These are phyloP conservation scores for Quercus dentata DNA, from an alignment of 306 rosid genomes.

Conservation along the genomic window DNA sequence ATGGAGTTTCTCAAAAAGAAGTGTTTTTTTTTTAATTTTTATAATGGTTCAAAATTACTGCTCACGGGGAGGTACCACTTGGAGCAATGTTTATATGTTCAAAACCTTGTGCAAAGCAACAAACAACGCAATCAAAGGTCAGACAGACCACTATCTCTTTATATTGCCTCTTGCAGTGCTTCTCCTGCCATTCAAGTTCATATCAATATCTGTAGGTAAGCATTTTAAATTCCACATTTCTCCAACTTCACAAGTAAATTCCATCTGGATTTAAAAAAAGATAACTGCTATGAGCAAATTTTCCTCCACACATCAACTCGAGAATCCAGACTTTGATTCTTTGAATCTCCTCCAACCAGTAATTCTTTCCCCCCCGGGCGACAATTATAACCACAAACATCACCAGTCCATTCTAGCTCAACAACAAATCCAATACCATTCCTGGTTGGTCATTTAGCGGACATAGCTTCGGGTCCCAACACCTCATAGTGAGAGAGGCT, in stretches of 20 bases:
- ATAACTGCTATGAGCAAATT: not conserved
- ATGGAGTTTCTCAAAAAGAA: no score
- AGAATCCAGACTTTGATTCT: no score
- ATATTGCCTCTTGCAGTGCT: not conserved
- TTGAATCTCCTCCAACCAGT: no score
- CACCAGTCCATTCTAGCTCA: not conserved
- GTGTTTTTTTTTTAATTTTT: no score
- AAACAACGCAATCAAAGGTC: not conserved
- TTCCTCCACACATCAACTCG: not conserved
- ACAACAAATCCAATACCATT: not conserved
- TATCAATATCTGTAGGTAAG: not conserved
- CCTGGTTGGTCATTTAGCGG: not conserved
- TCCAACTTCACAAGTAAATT: not conserved
- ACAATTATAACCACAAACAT: not conserved
- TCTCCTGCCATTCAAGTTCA: not conserved
- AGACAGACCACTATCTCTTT: not conserved
- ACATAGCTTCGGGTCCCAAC: not conserved
- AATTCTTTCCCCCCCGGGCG: no score
- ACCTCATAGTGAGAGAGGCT: not conserved
- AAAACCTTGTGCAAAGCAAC: not conserved
- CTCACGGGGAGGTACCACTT: no score
- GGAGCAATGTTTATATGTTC: not conserved
- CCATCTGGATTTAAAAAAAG: not conserved
- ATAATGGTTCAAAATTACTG: no score
- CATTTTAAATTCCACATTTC: not conserved